Evolutionary conservation across 1,284 basidiomycete genomes (phyloP), one percentile per base, ranked within the genome.

Genomic region (Trametes versicolor): DNA sequence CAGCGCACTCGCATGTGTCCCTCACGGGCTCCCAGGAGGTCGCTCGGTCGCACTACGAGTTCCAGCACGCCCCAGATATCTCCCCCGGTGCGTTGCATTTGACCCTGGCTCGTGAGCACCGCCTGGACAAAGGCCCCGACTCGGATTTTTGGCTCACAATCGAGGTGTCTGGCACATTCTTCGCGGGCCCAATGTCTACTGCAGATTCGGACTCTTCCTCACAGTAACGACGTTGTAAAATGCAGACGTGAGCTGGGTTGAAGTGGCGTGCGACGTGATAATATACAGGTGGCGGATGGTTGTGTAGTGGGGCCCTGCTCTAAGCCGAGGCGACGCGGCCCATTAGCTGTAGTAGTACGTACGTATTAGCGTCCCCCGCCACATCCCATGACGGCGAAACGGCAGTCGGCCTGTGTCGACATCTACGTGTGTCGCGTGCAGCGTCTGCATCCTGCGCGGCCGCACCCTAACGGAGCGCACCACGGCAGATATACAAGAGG

Each of bases 221-320:
- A 41, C 12, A 2, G 39, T 4, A 12, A 15, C 4, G 3, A 12
- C 39, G 19, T 19, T 41, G 39, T 41, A 12, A 32, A 32, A 32
- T 32, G 39, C 39, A 15, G 19, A 21, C 19, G 21, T 69, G 68
- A 69, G 68, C 65, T 61, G 68, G 60, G 58, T 64, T 69, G 60
- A 21, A 55, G 32, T 23, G 60, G 55, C 60, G 55, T 66, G 65
- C 45, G 50, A 61, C 48, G 60, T 69, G 63, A 64, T 69, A 69
- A 64, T 69, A 66, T 69, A 69, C 68, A 69, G 60, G 65, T 64
- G 63, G 58, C 65, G 45, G 54, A 60, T 64, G 64, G 15, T 62
- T 58, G 54, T 63, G 58, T 64, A 66, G 62, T 56, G 53, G 63
- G 60, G 41, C 58, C 47, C 65, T 65, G 68, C 68, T 69, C 68